These are phyloP conservation scores for Colletotrichum trifolii DNA, from an alignment of 2,329 filamentous ascomycete genomes.

Conservation along the genomic window DNA sequence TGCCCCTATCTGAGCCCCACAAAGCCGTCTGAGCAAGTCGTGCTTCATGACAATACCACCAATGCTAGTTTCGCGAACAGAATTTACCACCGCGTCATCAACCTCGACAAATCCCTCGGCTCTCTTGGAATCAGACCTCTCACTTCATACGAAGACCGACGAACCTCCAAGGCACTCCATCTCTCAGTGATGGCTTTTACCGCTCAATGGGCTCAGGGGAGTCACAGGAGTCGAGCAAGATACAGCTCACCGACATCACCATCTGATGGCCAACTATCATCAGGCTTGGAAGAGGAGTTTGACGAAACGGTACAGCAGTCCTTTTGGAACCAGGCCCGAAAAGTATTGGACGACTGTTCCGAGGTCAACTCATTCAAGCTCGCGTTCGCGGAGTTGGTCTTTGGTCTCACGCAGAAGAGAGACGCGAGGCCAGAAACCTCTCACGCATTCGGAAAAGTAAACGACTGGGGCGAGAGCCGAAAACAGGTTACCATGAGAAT, in stretches of 20 bases:
- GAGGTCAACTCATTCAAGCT: slow-evolving; percentile 51
- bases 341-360: slow-evolving; percentile 48
- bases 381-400: slow-evolving; percentile 51
- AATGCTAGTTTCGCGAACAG: slow-evolving; percentile 52
- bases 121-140: slow-evolving; percentile 53
- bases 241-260: slow-evolving; percentile 15
- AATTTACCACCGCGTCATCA: slow-evolving; percentile 60
- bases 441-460: slow-evolving; percentile 36
- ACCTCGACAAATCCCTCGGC: slow-evolving; percentile 57
- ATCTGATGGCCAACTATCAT: slow-evolving; percentile 32
- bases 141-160: slow-evolving; percentile 53
- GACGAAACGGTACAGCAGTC: slow-evolving; percentile 50
- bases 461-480: background rate
- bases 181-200: slow-evolving; percentile 63
- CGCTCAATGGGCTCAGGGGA: slow-evolving; percentile 60
- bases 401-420: slow-evolving; percentile 44
- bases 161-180: slow-evolving; percentile 58
- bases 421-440: slow-evolving; percentile 40
- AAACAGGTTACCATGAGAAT: slow-evolving; percentile 17
- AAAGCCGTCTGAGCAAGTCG: background rate
- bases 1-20: slow-evolving; percentile 54
- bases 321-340: slow-evolving; percentile 52
- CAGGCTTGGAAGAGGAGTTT: slow-evolving; percentile 45
- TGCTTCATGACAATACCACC: slow-evolving; percentile 49
- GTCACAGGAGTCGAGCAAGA: slow-evolving; percentile 38